phyloP scores from a whole-genome alignment of 2,329 filamentous ascomycete species.

The Myriangium duriaei region DNA sequence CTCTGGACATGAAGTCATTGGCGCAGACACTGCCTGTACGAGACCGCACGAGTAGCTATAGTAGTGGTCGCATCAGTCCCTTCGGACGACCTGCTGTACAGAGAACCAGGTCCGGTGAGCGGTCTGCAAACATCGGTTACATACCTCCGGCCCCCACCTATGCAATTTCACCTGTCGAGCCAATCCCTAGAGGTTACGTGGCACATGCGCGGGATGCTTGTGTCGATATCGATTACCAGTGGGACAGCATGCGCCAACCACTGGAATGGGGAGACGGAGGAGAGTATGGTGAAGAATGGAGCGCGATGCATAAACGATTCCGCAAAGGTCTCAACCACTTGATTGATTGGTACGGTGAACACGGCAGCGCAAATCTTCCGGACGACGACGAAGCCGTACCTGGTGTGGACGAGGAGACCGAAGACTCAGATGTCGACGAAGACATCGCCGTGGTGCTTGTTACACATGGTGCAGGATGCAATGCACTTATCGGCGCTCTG shows the following conservation, averaged over 20 bases:
- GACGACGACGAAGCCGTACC: constrained; percentile 23
- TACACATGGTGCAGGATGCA: constrained; percentile 91
- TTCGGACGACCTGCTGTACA: constrained; percentile 6
- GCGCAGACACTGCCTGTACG: constrained; percentile 28
- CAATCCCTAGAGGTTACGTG: constrained; percentile 79
- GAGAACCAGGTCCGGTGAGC: constrained; percentile 14
- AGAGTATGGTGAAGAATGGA: constrained; percentile 86
- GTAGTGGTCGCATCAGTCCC: constrained; percentile 8
- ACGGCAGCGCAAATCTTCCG: constrained; percentile 29
- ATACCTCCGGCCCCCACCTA: constrained; percentile 68
- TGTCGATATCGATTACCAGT: constrained; percentile 78
- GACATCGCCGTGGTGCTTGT: constrained; percentile 78
- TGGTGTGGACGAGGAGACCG: constrained; percentile 17
- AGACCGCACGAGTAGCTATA: constrained; percentile 35
- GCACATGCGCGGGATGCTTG: constrained; percentile 82
- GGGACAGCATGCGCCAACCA: constrained; percentile 77
- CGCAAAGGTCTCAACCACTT: constrained; percentile 65
- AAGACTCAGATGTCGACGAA: constrained; percentile 41
- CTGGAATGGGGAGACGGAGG: constrained; percentile 81
- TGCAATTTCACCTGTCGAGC: constrained; percentile 64
- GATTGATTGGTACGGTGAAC: constrained; percentile 65
- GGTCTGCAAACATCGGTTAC: constrained; percentile 39
- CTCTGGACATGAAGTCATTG: constrained; percentile 23
- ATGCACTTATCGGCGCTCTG: constrained; percentile 83
- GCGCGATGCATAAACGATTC: constrained; percentile 85